Conservation (phyloP, 129 eudicot species). For the Mikania micrantha region DNA sequence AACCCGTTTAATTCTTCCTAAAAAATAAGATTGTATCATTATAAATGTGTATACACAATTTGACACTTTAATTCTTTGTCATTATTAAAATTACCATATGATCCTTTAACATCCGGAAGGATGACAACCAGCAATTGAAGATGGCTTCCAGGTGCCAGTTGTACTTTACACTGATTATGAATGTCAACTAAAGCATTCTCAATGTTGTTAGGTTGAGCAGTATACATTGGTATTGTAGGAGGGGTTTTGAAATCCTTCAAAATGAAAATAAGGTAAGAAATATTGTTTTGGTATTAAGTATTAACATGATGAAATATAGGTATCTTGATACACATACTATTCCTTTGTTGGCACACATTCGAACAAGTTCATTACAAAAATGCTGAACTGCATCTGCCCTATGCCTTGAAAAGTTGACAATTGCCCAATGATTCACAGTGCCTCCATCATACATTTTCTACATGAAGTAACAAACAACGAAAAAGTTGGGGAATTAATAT, state of each 20-base stretch:
- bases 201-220: conserved; percentile 22
- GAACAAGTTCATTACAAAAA: conserved; percentile 35
- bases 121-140: conserved; percentile 54
- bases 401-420: conserved; percentile 46
- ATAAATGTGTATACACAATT: background rate
- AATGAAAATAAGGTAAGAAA: background rate
- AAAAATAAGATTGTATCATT: background rate
- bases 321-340: conserved; percentile 35
- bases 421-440: conserved; percentile 46
- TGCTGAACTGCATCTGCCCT: conserved; percentile 7
- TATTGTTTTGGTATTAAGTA: background rate
- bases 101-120: conserved; percentile 54
- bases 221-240: conserved; percentile 37
- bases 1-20: conserved; percentile 36
- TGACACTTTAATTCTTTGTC: background rate
- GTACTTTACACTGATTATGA: background rate
- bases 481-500: too few relatives aligned
- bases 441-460: conserved; percentile 80
- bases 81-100: conserved; percentile 39
- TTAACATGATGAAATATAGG: background rate
- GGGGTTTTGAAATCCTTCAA: conserved; percentile 37
- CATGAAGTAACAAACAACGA: too few relatives aligned
- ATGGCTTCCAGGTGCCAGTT: conserved; percentile 15
- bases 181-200: conserved; percentile 41
- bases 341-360: conserved; percentile 64